phyloP scores from a whole-genome alignment of 2,329 filamentous ascomycete genomes.

The Fusarium algeriense region DNA sequence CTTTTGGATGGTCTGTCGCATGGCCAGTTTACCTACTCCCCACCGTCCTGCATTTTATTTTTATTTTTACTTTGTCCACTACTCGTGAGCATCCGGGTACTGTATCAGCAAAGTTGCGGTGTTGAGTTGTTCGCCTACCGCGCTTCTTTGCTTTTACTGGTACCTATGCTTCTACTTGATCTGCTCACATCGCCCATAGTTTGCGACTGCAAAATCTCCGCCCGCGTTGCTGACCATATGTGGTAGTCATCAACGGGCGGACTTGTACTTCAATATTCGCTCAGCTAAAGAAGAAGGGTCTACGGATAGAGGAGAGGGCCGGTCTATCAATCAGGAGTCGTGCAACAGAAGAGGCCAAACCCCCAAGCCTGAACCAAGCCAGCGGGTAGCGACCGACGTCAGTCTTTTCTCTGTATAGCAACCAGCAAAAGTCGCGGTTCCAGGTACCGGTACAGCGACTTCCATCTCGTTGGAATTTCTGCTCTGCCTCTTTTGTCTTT shows the following conservation, averaged over 20 bases:
- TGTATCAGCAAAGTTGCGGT: conserved; percentile 40
- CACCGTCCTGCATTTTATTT: not conserved
- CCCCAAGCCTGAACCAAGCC: conserved; percentile 19
- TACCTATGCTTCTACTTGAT: conserved; percentile 6
- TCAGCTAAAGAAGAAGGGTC: conserved; percentile 12
- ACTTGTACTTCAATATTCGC: conserved; percentile 23
- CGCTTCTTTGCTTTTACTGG: conserved; percentile 39
- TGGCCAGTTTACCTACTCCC: conserved; percentile 11
- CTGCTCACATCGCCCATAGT: conserved; percentile 15
- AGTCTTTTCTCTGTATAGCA: conserved; percentile 5
- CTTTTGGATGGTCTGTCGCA: conserved; percentile 26
- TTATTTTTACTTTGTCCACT: conserved; percentile 19
- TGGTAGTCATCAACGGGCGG: conserved; percentile 32
- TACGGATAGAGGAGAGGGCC: not conserved
- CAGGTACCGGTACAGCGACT: conserved; percentile 49
- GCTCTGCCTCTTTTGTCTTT: conserved; percentile 14
- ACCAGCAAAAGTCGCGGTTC: conserved; percentile 31
- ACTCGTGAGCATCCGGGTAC: conserved; percentile 25
- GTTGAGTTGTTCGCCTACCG: conserved; percentile 45
- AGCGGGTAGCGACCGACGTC: conserved; percentile 27
- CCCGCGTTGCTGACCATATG: conserved; percentile 34
- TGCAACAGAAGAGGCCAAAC: conserved; percentile 27
- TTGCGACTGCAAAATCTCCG: conserved; percentile 20
- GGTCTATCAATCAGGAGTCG: conserved; percentile 5
- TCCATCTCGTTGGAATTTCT: conserved; percentile 25